Evolutionary conservation across 306 rosid species (phyloP).

Genomic region (Fragaria ananassa): DNA sequence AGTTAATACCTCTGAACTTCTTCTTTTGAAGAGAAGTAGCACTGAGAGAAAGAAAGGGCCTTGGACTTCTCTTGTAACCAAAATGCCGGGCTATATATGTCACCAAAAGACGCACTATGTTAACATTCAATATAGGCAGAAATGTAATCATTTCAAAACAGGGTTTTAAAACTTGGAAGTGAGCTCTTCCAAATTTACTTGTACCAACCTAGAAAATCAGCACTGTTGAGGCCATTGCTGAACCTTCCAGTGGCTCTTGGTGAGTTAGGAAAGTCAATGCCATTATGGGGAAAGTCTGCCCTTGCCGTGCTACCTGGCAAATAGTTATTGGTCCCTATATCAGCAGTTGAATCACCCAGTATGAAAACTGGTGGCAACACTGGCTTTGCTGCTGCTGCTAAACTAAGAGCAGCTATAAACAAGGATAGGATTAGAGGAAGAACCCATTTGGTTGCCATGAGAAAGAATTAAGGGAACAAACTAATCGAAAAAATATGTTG

Average conservation of each 20-base stretch:
- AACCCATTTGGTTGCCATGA: conserved; percentile 11
- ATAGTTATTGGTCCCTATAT: conserved; percentile 35
- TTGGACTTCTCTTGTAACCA: conserved; percentile 26
- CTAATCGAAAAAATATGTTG: neutral
- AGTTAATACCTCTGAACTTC: conserved; percentile 25
- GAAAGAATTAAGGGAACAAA: neutral
- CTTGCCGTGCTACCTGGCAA: conserved; percentile 22
- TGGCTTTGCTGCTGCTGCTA: conserved; percentile 16
- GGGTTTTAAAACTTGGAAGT: neutral
- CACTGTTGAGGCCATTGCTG: conserved; percentile 33
- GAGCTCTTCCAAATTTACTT: neutral
- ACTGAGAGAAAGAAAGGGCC: conserved; percentile 26
- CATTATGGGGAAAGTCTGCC: conserved; percentile 32
- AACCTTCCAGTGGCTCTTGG: conserved; percentile 33
- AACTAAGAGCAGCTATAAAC: neutral
- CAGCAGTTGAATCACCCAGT: conserved; percentile 32
- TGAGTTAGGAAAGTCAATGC: conserved; percentile 24
- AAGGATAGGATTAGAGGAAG: neutral
- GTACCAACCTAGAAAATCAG: conserved; percentile 30
- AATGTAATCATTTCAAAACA: neutral
- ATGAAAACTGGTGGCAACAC: conserved; percentile 18
- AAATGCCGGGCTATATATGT: conserved; percentile 9
- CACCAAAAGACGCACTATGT: neutral
- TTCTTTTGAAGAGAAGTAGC: neutral
- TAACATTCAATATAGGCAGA: neutral